Evolutionary conservation across 306 rosid species (phyloP).

Genomic region (Astragalus membranaceus): DNA sequence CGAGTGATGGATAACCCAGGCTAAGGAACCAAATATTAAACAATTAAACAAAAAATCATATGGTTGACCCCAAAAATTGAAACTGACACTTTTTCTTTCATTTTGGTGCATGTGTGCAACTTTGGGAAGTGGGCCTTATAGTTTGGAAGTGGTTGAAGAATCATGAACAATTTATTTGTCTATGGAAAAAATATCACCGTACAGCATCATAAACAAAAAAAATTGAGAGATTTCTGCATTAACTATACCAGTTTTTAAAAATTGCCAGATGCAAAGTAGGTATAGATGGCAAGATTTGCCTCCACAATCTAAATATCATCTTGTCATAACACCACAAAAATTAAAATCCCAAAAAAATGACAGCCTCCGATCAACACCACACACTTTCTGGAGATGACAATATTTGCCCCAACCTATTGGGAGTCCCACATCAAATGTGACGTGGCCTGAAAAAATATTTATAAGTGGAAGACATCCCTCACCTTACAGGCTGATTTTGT

Average conservation of each 20-base stretch:
- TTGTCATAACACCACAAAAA: neutral
- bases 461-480: too few relatives aligned
- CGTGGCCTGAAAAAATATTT: too few relatives aligned
- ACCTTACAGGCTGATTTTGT: too few relatives aligned
- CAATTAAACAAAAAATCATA: too few relatives aligned
- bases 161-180: neutral
- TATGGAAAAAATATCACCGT: neutral
- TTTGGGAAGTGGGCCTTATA: neutral
- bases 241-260: neutral
- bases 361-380: neutral
- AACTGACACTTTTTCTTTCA: too few relatives aligned
- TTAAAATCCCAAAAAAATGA: neutral
- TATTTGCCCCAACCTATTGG: neutral
- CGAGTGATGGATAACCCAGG: too few relatives aligned
- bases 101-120: neutral
- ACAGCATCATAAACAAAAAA: neutral
- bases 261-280: neutral
- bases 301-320: neutral
- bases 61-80: too few relatives aligned
- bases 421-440: too few relatives aligned
- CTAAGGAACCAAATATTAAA: too few relatives aligned
- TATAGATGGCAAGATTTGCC: neutral
- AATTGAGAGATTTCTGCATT: neutral
- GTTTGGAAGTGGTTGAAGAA: neutral
- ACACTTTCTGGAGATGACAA: neutral